Conservation (phyloP, 2,329 filamentous ascomycete species). For the Monosporascus sp. region DNA sequence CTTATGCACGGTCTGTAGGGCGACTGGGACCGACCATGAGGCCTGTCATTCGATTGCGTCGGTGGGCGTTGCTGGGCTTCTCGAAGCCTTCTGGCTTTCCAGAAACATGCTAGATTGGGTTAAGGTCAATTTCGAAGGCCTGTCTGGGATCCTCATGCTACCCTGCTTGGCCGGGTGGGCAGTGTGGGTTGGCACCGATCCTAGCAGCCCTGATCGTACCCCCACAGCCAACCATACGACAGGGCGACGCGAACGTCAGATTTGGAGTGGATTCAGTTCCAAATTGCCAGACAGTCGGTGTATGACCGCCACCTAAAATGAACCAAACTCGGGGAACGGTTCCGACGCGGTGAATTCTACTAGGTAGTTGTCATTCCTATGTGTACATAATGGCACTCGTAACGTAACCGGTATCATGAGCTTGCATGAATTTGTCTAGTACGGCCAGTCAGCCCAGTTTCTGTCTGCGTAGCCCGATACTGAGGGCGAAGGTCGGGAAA, state of each 20-base stretch:
- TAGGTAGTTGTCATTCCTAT: not conserved
- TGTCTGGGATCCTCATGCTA: conserved; percentile 15
- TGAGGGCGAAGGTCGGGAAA: too few species aligned
- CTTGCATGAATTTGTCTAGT: too few species aligned
- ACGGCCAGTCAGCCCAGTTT: too few species aligned
- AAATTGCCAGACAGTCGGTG: conserved; percentile 2
- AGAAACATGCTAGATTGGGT: conserved; percentile 14
- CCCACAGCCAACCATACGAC: conserved; percentile 14
- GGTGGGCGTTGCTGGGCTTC: conserved; percentile 8
- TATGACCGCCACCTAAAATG: conserved; percentile 1
- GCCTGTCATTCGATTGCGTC: not conserved
- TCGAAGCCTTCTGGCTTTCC: conserved; percentile 20
- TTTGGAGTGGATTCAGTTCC: conserved; percentile 1
- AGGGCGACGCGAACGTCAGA: conserved; percentile 7
- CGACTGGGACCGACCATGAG: not conserved
- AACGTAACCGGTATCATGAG: too few species aligned
- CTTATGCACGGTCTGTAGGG: not conserved
- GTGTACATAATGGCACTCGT: not conserved
- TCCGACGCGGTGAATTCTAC: not conserved
- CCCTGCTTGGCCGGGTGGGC: not conserved
- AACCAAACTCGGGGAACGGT: not conserved
- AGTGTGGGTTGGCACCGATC: conserved; percentile 11
- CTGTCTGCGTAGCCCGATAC: too few species aligned
- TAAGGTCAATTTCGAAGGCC: conserved; percentile 14
- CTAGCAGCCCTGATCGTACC: conserved; percentile 8